Base-by-base conservation (phyloP, 2,329 filamentous ascomycete species). In the Penicillium sp. region DNA sequence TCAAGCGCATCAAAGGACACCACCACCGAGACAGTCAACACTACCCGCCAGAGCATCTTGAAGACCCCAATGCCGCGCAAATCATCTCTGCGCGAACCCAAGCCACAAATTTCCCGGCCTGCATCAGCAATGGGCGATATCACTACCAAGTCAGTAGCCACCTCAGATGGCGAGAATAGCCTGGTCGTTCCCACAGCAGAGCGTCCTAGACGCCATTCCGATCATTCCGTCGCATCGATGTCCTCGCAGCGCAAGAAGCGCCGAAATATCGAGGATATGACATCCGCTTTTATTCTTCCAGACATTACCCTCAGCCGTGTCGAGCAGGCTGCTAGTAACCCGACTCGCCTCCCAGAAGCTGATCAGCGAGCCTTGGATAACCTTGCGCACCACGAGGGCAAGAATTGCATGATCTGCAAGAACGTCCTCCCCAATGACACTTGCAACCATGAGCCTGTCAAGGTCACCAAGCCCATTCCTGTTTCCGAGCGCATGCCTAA, bases 271-370 rank as follows among this genome's bases (percentile, higher is more conserved):
- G 76, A 79, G 26, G 83, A 86, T 56, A 82, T 85, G 81, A 87
- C 85, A 6, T 87, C 84, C 3, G 85, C 84, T 6, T 86, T 87
- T 67, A 86, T 87, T 60, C 72, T 87, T 6, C 84, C 84, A 11
- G 85, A 88, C 62, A 85, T 87, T 63, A 86, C 84, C 21, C 72
- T 87, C 69, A 67, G 67, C 52, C 68, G 69, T 50, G 62, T 68
- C 41, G 65, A 70, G 44, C 45, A 65, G 47, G 63, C 67, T 37
- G 66, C 65, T 11, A 65, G 64, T 48, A 67, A 72, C 43, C 69
- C 70, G n/a, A 57, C 61, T 7, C 68, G 68, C 22, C 60, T 79
- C 16, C 73, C 77, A 3, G 70, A 75, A 50, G 63, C 73, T 13
- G 70, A 76, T 8, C 76, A 78, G 59, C 69, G 70, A 49, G 77